These are phyloP conservation scores for Penicillium hordei DNA, from an alignment of 2,329 filamentous ascomycete species.

Conservation along the genomic window DNA sequence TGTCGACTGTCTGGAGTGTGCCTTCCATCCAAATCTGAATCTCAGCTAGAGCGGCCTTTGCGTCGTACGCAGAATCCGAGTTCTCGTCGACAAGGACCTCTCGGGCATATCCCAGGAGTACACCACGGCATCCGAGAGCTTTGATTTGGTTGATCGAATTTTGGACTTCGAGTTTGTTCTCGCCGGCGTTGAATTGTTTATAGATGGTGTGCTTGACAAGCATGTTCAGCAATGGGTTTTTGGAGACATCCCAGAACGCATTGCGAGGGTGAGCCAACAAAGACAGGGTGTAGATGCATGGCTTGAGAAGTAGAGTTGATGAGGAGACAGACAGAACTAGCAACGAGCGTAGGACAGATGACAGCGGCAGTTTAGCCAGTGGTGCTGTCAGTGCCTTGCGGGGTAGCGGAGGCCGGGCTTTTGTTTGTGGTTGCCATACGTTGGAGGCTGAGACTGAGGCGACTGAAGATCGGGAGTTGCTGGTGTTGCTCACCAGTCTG, in stretches of 20 bases:
- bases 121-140: constrained; percentile 52
- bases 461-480: constrained; percentile 34
- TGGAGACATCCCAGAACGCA: constrained; percentile 49
- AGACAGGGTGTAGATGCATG: constrained; percentile 70
- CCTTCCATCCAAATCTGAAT: constrained; percentile 52
- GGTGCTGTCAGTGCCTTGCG: constrained; percentile 31
- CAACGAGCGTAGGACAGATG: constrained; percentile 39
- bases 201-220: constrained; percentile 52
- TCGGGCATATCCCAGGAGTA: constrained; percentile 55
- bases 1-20: constrained; percentile 54
- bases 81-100: constrained; percentile 54
- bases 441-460: constrained; percentile 30
- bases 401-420: constrained; percentile 21
- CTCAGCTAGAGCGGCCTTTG: constrained; percentile 34
- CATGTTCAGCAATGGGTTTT: constrained; percentile 48
- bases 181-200: constrained; percentile 58
- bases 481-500: constrained; percentile 35
- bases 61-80: constrained; percentile 31
- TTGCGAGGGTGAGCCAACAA: constrained; percentile 50
- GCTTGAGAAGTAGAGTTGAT: constrained; percentile 60
- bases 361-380: constrained; percentile 38
- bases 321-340: constrained; percentile 41
- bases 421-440: constrained; percentile 24
- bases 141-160: constrained; percentile 49
- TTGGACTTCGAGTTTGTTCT: constrained; percentile 50